These are phyloP conservation scores for Xylaria curta DNA, from an alignment of 495 filamentous ascomycete species.

Conservation along the genomic window DNA sequence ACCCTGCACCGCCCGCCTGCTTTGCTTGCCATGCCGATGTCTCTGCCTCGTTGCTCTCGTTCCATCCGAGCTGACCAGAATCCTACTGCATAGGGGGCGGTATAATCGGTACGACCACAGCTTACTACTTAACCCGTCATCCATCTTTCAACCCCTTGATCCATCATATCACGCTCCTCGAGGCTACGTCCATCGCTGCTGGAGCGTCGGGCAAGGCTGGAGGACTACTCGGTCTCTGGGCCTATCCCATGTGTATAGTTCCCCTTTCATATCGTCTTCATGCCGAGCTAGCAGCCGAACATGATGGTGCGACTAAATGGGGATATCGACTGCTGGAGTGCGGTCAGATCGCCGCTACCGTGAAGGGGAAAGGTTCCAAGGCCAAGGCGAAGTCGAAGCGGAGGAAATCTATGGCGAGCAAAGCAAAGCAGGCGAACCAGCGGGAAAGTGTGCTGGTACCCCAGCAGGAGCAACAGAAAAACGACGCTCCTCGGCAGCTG, in stretches of 20 bases:
- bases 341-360: constrained; percentile 71
- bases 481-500: neutral
- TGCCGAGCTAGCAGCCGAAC: constrained; percentile 81
- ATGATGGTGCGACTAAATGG: constrained; percentile 82
- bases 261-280: constrained; percentile 87
- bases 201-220: constrained; percentile 96
- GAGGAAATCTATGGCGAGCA: constrained; percentile 35
- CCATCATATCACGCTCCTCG: constrained; percentile 85
- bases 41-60: neutral
- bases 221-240: constrained; percentile 89
- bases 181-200: constrained; percentile 86
- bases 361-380: constrained; percentile 45
- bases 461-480: constrained; percentile 29
- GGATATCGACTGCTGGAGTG: constrained; percentile 83
- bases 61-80: constrained; percentile 17
- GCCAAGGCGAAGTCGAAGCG: constrained; percentile 31
- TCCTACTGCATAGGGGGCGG: constrained; percentile 71
- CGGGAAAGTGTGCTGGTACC: constrained; percentile 22
- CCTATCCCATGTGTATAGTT: constrained; percentile 85
- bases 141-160: constrained; percentile 76
- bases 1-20: neutral
- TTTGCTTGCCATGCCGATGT: neutral
- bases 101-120: constrained; percentile 92
- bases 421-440: constrained; percentile 38
- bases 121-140: constrained; percentile 92